Base-by-base conservation (phyloP, 768 basidiomycete genomes). In the Lepiota venenata region DNA sequence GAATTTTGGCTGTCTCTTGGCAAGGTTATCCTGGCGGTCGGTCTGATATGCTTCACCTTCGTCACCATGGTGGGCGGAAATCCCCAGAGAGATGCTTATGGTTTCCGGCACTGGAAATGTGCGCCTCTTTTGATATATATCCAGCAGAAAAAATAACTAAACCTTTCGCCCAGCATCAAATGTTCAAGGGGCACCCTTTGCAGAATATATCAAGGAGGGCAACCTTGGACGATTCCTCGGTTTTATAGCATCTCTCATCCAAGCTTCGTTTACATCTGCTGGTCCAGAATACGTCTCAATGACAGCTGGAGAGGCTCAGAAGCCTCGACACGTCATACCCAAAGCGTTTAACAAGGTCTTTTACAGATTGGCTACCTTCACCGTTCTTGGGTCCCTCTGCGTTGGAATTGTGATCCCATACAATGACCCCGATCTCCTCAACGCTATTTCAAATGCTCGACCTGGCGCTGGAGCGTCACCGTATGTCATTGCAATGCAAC, bases 401-500 rank as follows among this genome's bases (percentile, higher is more conserved):
- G 76, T 87, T 43, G 90, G 91, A 42, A 84, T 91, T 72, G 78
- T 93, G 42, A 84, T 93, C 21, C 87, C 88, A 1, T 90, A 83
- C 63, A 79, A 83, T 58, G 85, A 91, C 62, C 71, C 76, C 1
- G 61, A 74, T 43, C 73, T 91, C 27, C 70, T 84, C 36, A 61
- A 65, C 44, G 80, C 77, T 0, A 64, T 80, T 16, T 82, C 81
- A 1, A 77, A 80, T 46, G 88, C 90, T 0, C 69, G 68, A 36
- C 76, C 79, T 0, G 78, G 77, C 16, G 78, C 78, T 35, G 83
- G 84, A 2, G 72, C 86, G 22, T 89, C 87, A 7, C 91, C 92
- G 0, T 95, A 92, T 70, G 91, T 93, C 41, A 87, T 93, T 56
- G 91, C 90, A 14, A 90, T 94, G 77, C 71, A 73, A 51, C 75